phyloP scores from a whole-genome alignment of 1,284 basidiomycete species.

The Ustilago hordei region DNA sequence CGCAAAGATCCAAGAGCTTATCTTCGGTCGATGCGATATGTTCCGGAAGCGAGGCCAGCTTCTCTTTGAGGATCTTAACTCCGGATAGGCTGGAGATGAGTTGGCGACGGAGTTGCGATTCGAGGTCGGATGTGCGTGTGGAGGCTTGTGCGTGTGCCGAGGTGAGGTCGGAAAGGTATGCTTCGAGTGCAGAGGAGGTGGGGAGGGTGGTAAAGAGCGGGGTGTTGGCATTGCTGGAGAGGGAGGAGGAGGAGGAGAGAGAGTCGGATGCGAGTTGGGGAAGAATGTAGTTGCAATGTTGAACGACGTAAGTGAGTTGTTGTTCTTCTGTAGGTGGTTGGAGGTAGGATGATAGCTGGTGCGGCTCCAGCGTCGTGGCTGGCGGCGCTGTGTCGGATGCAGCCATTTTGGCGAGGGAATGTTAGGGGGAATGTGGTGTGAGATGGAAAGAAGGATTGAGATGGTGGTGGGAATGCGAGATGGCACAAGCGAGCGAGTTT shows the following conservation, averaged over 20 bases:
- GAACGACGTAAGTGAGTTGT: conserved; percentile 30
- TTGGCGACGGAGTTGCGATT: conserved; percentile 33
- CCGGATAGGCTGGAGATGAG: conserved; percentile 32
- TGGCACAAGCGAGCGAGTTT: conserved; percentile 6
- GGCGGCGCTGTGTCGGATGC: not conserved
- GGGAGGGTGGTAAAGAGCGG: conserved; percentile 32
- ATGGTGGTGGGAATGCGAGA: not conserved
- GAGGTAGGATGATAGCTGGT: conserved; percentile 30
- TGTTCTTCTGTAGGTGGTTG: conserved; percentile 22
- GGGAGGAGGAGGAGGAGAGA: conserved; percentile 24
- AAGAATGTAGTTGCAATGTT: conserved; percentile 47
- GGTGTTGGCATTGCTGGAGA: not conserved
- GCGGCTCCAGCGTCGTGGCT: conserved; percentile 27
- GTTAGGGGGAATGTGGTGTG: not conserved
- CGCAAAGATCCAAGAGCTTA: conserved; percentile 44
- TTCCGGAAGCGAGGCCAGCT: conserved; percentile 36
- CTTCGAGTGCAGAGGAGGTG: conserved; percentile 29
- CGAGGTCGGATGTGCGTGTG: conserved; percentile 21
- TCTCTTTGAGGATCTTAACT: conserved; percentile 34
- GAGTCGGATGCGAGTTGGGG: conserved; percentile 40
- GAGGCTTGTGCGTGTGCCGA: conserved; percentile 20
- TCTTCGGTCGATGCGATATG: conserved; percentile 47
- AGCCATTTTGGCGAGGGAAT: conserved; percentile 8
- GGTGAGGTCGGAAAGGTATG: conserved; percentile 34
- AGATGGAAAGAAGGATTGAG: not conserved